These are phyloP conservation scores for Amanita exitialis DNA, from an alignment of 768 basidiomycete species.

Conservation along the genomic window DNA sequence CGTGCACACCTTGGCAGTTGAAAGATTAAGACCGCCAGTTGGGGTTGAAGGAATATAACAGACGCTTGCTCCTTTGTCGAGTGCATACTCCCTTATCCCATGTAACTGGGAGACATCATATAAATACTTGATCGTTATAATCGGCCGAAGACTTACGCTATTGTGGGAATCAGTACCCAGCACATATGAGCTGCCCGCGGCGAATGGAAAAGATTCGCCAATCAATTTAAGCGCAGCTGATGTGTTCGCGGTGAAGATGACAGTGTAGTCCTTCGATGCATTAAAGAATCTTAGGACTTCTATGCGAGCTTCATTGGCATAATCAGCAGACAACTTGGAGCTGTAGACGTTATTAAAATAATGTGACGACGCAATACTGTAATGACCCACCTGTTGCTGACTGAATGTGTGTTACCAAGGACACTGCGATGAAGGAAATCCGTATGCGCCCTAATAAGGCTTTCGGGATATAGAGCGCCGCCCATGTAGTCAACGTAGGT, in stretches of 20 bases:
- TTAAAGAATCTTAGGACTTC: slow-evolving; percentile 71
- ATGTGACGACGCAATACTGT: neutral
- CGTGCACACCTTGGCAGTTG: slow-evolving; percentile 44
- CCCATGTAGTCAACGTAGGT: slow-evolving; percentile 87
- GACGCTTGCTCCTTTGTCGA: slow-evolving; percentile 40
- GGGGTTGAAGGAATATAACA: slow-evolving; percentile 56
- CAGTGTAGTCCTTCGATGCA: slow-evolving; percentile 68
- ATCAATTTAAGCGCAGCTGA: slow-evolving; percentile 73
- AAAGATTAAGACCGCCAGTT: slow-evolving; percentile 53
- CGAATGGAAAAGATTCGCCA: slow-evolving; percentile 73
- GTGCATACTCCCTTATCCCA: slow-evolving; percentile 68
- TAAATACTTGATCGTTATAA: neutral
- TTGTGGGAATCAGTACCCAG: slow-evolving; percentile 77
- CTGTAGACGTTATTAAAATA: slow-evolving; percentile 24
- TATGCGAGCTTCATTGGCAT: slow-evolving; percentile 57
- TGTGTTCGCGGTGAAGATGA: slow-evolving; percentile 76
- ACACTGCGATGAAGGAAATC: slow-evolving; percentile 57
- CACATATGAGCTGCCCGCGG: slow-evolving; percentile 45
- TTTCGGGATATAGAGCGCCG: slow-evolving; percentile 71
- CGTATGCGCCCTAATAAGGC: slow-evolving; percentile 59
- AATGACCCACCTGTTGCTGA: slow-evolving; percentile 56
- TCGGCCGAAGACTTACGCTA: slow-evolving; percentile 35
- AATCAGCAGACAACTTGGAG: slow-evolving; percentile 58
- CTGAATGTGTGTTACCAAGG: slow-evolving; percentile 79
- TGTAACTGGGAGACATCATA: slow-evolving; percentile 29